phyloP scores from a whole-genome alignment of 208 protist species.

The Trypanosoma boissoni region DNA sequence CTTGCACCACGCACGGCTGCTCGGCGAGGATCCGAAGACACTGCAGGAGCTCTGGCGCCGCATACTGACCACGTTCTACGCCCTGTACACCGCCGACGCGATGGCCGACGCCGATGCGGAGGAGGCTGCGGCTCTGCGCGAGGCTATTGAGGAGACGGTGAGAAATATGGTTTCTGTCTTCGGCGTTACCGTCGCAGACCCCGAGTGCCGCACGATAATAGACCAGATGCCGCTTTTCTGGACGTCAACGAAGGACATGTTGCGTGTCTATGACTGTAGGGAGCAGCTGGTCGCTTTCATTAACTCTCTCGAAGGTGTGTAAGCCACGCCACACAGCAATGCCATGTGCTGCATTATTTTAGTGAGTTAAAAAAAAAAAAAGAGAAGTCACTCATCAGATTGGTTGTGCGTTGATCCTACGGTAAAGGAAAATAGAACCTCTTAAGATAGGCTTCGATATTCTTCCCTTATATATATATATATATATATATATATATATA shows the following conservation, averaged over 20 bases:
- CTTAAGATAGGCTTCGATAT: too few species aligned
- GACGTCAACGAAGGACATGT: slow-evolving; percentile 30
- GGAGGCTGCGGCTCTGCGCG: slow-evolving; percentile 44
- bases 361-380: too few species aligned
- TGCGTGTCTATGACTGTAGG: slow-evolving; percentile 58
- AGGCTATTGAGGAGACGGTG: slow-evolving; percentile 83
- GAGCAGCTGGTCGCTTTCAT: slow-evolving; percentile 41
- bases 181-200: slow-evolving; percentile 18
- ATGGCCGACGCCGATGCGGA: slow-evolving; percentile 14
- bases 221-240: slow-evolving; percentile 30
- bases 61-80: slow-evolving; percentile 73
- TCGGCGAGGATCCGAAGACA: slow-evolving; percentile 29
- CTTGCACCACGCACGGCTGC: slow-evolving; percentile 47
- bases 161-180: slow-evolving; percentile 87
- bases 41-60: slow-evolving; percentile 63
- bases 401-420: too few species aligned
- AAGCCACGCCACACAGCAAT: neutral
- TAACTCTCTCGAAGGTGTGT: slow-evolving; percentile 18
- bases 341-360: too few species aligned
- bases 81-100: slow-evolving; percentile 44
- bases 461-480: too few species aligned
- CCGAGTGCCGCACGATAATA: slow-evolving; percentile 11
- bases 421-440: too few species aligned
- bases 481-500: too few species aligned
- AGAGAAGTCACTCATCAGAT: too few species aligned